These are phyloP conservation scores for Penicillium sp. DNA, from an alignment of 2,329 filamentous ascomycete genomes.

Conservation along the genomic window DNA sequence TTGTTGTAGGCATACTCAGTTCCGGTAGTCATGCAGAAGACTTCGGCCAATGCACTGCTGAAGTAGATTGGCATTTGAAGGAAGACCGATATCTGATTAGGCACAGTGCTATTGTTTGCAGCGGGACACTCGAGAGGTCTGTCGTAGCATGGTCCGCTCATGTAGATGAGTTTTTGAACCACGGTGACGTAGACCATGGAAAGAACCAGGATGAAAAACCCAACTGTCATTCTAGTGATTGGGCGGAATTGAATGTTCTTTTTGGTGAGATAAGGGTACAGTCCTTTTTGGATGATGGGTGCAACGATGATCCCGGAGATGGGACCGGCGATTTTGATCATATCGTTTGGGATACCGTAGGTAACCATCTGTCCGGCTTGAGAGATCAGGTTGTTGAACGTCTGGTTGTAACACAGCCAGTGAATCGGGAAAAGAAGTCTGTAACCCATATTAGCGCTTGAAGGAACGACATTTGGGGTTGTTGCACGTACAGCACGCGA, in stretches of 20 bases:
- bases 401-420: constrained; percentile 16
- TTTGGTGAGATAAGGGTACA: constrained; percentile 59
- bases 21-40: constrained; percentile 43
- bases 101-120: constrained; percentile 12
- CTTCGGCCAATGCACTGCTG: constrained; percentile 40
- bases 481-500: constrained; percentile 3
- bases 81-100: constrained; percentile 40
- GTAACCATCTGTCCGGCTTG: constrained; percentile 58
- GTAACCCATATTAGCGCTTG: not conserved
- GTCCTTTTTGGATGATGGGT: constrained; percentile 48
- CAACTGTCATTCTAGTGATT: constrained; percentile 54
- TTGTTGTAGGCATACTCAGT: constrained; percentile 47
- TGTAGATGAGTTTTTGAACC: constrained; percentile 60
- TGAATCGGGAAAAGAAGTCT: constrained; percentile 13
- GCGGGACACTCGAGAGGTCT: constrained; percentile 36
- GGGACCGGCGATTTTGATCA: constrained; percentile 60
- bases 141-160: constrained; percentile 54
- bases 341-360: constrained; percentile 57
- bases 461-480: too few relatives aligned
- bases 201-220: constrained; percentile 53
- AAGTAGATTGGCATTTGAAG: constrained; percentile 43
- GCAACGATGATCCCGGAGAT: constrained; percentile 59
- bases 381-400: constrained; percentile 26
- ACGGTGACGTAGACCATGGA: constrained; percentile 58
- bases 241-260: constrained; percentile 56